Evolutionary conservation across 2,329 filamentous ascomycete species (phyloP).

Genomic region (Penicillium crustosum): DNA sequence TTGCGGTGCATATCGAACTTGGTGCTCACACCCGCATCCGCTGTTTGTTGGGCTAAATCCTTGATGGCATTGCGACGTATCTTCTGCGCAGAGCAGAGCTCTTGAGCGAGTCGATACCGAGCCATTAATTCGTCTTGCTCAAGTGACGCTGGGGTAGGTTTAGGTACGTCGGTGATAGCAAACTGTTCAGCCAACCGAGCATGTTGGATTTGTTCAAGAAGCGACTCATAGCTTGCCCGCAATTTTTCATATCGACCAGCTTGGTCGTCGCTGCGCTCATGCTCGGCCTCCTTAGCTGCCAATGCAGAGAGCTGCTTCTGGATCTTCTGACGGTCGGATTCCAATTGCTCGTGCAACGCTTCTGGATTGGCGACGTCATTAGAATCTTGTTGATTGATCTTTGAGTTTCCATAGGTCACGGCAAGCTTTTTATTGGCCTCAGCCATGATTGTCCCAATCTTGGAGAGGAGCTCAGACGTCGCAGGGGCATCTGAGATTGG

Average conservation of each 20-base stretch:
- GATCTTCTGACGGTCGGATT: slow-evolving; percentile 46
- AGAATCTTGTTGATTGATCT: slow-evolving; percentile 57
- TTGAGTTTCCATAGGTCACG: slow-evolving; percentile 58
- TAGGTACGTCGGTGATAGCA: slow-evolving; percentile 17
- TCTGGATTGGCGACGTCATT: slow-evolving; percentile 45
- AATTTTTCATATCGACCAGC: slow-evolving; percentile 42
- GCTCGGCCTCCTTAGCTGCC: slow-evolving; percentile 38
- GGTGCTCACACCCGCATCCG: slow-evolving; percentile 47
- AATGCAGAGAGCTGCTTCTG: slow-evolving; percentile 41
- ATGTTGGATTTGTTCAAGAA: slow-evolving; percentile 47
- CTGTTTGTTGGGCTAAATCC: slow-evolving; percentile 46
- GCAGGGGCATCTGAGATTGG: slow-evolving; percentile 52
- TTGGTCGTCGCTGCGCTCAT: slow-evolving; percentile 38
- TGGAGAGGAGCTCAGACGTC: slow-evolving; percentile 67
- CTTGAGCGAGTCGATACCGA: slow-evolving; percentile 33
- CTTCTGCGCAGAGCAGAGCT: slow-evolving; percentile 37
- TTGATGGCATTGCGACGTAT: slow-evolving; percentile 37
- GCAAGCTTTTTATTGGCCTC: slow-evolving; percentile 72
- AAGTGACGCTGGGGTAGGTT: slow-evolving; percentile 18
- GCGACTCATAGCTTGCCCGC: slow-evolving; percentile 40
- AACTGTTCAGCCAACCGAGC: slow-evolving; percentile 36
- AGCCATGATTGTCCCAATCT: slow-evolving; percentile 66
- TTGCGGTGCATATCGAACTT: slow-evolving; percentile 50
- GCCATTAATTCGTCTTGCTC: slow-evolving; percentile 33
- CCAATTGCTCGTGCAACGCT: slow-evolving; percentile 43